A percentile compares a stretch with the other conserved stretches of the same genome.
These are phyloP conservation scores for Thielaviopsis euricoi DNA, from an alignment of 2,329 filamentous ascomycete genomes.

Conservation along the genomic window DNA sequence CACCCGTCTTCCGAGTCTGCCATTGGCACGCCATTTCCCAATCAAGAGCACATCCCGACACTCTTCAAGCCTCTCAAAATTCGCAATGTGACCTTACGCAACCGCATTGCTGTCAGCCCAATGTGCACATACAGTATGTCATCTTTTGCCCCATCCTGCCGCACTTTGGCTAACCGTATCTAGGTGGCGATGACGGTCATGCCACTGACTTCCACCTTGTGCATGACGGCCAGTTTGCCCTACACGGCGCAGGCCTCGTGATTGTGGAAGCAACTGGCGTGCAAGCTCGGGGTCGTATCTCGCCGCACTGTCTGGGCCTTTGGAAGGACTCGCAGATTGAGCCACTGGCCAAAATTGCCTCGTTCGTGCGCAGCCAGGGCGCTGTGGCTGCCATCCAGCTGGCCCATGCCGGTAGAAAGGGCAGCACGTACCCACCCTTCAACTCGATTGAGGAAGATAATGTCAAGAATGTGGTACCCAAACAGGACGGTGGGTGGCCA, in stretches of 20 bases:
- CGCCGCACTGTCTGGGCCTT: conserved; percentile 60
- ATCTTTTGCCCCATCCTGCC: too few species aligned
- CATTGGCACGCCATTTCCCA: conserved; percentile 30
- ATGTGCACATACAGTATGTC: conserved; percentile 31
- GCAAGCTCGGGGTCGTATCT: conserved; percentile 62
- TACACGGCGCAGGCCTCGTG: conserved; percentile 56
- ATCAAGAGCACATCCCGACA: conserved; percentile 26
- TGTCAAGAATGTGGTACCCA: conserved; percentile 34
- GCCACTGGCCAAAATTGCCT: conserved; percentile 50
- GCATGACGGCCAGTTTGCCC: conserved; percentile 63
- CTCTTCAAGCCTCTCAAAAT: conserved; percentile 40
- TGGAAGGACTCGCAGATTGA: conserved; percentile 76
- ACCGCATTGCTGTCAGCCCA: conserved; percentile 41
- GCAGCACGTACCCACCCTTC: conserved; percentile 46
- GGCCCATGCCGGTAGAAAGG: conserved; percentile 62
- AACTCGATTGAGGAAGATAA: conserved; percentile 26
- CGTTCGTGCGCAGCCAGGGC: conserved; percentile 65
- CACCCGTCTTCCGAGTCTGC: conserved; percentile 19
- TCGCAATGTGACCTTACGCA: conserved; percentile 34
- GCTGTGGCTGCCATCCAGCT: conserved; percentile 68
- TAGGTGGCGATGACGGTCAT: conserved; percentile 42
- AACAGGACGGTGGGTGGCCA: conserved; percentile 38
- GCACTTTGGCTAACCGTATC: conserved; percentile 16
- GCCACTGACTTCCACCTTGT: conserved; percentile 68
- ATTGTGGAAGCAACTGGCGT: conserved; percentile 70